Evolutionary conservation across 441 rosid species (phyloP), one percentile per base, ranked within the genome.

Genomic region (Brassica hybrid): DNA sequence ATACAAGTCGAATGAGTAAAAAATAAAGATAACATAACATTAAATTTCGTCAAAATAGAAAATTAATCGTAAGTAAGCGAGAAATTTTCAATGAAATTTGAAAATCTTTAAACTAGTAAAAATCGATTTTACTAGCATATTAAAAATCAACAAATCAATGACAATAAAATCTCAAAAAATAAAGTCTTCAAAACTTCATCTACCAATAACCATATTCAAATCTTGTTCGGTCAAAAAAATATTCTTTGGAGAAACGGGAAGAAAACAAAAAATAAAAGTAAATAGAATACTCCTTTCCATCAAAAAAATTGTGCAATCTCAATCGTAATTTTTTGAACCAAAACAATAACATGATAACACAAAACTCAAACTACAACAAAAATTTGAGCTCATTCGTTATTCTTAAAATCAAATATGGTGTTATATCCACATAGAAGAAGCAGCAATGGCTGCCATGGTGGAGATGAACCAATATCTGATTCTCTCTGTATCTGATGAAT

Each of bases 401-500:
- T 27, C 32, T 27, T 27, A 57, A 57, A 57, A 57, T 18, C 61
- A 25, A 57, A 36, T 36, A 36, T 54, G 59, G 12, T 54, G 17
- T 86, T 83, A 86, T 73, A 86, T 65, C 78, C 72, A 79, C 30
- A 85, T 65, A 32, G 79, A 79, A 75, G 86, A 76, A 7, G 85
- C 80, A 16, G 80, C 57, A 74, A 80, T 50, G 63, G 81, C 81
- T 19, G 78, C 67, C 25, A 70, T 68, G 0, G 64, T 38, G 14
- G 5, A 7, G 7, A 80, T 11, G 6, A 56, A 30, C 7, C 65
- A 52, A 25, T 27, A 70, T 59, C 60, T 56, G 18, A 45, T 43
- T 12, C 73, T 72, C 32, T 64, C 71, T 32, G 90, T 92, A 58
- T 65, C 77, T 6, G 97, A 87, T 30, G 86, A 2, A 78, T 84